Conservation (phyloP, 2,329 filamentous ascomycete genomes). For the Didymella pinodella region DNA sequence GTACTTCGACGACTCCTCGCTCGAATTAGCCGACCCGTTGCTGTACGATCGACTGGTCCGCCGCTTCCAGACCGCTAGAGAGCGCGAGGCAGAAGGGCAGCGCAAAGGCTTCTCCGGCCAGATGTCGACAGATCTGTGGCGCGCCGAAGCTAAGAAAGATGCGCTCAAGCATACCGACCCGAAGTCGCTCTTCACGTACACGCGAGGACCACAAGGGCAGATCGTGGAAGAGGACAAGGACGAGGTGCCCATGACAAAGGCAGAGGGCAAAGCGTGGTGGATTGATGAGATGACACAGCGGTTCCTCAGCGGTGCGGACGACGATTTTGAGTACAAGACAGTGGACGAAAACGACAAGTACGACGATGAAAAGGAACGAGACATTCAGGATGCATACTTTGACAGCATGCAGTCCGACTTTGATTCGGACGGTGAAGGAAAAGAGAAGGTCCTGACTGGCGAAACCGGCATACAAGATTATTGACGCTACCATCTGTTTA, state of each 20-base stretch:
- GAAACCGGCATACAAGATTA: slow-evolving; percentile 61
- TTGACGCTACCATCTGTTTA: slow-evolving; percentile 27
- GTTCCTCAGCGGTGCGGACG: slow-evolving; percentile 77
- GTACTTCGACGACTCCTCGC: slow-evolving; percentile 70
- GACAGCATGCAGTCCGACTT: slow-evolving; percentile 78
- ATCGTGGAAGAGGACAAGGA: slow-evolving; percentile 67
- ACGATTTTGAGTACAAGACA: slow-evolving; percentile 76
- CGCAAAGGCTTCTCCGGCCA: slow-evolving; percentile 80
- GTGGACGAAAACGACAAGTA: slow-evolving; percentile 78
- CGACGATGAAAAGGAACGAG: slow-evolving; percentile 71
- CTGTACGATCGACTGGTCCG: slow-evolving; percentile 84
- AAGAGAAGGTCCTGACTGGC: slow-evolving; percentile 50
- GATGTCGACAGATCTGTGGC: slow-evolving; percentile 77
- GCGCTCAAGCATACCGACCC: slow-evolving; percentile 65
- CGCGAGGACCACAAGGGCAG: slow-evolving; percentile 61
- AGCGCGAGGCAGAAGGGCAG: slow-evolving; percentile 76
- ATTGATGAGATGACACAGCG: slow-evolving; percentile 73
- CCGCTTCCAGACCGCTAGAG: slow-evolving; percentile 74
- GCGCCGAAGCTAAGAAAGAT: slow-evolving; percentile 77
- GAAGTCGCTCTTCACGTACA: slow-evolving; percentile 60
- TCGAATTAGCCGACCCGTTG: slow-evolving; percentile 75
- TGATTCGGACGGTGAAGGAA: slow-evolving; percentile 58
- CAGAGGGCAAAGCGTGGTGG: slow-evolving; percentile 75
- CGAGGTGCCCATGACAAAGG: slow-evolving; percentile 64
- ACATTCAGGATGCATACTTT: slow-evolving; percentile 78